These are phyloP conservation scores for Phellinidium pouzarii DNA, from an alignment of 1,284 basidiomycete genomes.

Conservation along the genomic window DNA sequence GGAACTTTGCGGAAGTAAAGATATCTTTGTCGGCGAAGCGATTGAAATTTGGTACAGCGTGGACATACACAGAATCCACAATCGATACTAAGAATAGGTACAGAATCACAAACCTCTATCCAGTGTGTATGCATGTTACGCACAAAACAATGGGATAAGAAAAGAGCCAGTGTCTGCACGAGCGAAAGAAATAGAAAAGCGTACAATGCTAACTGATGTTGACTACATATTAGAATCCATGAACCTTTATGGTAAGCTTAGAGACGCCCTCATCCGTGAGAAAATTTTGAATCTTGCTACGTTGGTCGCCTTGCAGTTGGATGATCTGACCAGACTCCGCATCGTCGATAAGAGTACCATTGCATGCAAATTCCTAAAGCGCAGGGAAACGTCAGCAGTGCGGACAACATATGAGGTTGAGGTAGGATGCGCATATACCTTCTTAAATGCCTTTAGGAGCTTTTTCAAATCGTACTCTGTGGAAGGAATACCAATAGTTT, in stretches of 20 bases:
- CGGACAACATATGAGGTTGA: not conserved
- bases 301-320: slow-evolving; percentile 98
- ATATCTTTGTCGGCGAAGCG: no score
- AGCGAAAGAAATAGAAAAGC: not conserved
- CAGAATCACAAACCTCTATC: not conserved
- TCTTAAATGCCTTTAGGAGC: slow-evolving; percentile 98
- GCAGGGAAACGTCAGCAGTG: slow-evolving; percentile 7
- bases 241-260: slow-evolving; percentile 73
- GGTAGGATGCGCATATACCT: slow-evolving; percentile 41
- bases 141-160: not conserved
- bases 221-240: slow-evolving; percentile 64
- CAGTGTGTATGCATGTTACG: not conserved
- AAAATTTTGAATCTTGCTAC: slow-evolving; percentile 85
- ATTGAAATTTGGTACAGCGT: no score
- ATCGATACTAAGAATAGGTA: not conserved
- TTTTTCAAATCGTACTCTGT: slow-evolving; percentile 98
- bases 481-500: slow-evolving; percentile 12
- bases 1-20: no score
- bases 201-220: not conserved
- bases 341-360: slow-evolving; percentile 95
- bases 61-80: not conserved
- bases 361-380: slow-evolving; percentile 93
- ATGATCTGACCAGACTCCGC: slow-evolving; percentile 97
- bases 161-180: no score
- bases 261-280: slow-evolving; percentile 73